Base-by-base conservation (phyloP, 2,329 filamentous ascomycete genomes). In the Thelonectria blattea region DNA sequence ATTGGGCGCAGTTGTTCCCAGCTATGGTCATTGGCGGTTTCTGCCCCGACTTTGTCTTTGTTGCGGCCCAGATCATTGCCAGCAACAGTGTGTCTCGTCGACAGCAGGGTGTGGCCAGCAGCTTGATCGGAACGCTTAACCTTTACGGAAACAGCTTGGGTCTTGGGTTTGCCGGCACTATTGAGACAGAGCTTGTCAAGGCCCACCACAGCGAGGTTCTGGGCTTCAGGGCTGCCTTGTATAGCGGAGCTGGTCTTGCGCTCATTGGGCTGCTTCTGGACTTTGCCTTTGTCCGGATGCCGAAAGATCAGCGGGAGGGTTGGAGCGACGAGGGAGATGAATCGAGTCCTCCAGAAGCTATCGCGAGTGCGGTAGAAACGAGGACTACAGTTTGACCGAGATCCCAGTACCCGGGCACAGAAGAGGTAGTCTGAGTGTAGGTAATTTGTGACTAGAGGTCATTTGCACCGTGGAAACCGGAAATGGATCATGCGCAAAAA, bases 61-160 rank as follows among this genome's bases (percentile, higher is more conserved):
- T 80, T 0, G 80, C 79, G 2, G 80, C 80, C 0, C 80, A 84
- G 63, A 80, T 85, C 34, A 82, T 84, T 57, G 79, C 81, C 0
- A 83, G 81, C 60, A 82, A 84, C 61, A 77, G 75, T 5, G 81
- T 85, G 27, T 72, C 67, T 7, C 72, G 75, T 3, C 74, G 77
- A 15, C 75, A 85, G 24, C 81, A 85, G 55, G 82, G 83, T 1
- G 72, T 84, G 7, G 82, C 81, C 0, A 79, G 76, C 0, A 79
- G 75, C 11, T 68, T 85, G 6, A 76, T 85, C n/a, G 80, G 81
- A 3, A 70, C 68, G 2, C 53, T 75, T 7, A 70, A 71, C 47
- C 53, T 71, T 14, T 74, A 75, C 30, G 72, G 72, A 2, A 65
- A 64, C 43, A 68, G 66, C 11, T 59, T 71, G 0, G 72, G 73